Evolutionary conservation across 2,329 filamentous ascomycete species (phyloP).

Genomic region (Colletotrichum camelliae): DNA sequence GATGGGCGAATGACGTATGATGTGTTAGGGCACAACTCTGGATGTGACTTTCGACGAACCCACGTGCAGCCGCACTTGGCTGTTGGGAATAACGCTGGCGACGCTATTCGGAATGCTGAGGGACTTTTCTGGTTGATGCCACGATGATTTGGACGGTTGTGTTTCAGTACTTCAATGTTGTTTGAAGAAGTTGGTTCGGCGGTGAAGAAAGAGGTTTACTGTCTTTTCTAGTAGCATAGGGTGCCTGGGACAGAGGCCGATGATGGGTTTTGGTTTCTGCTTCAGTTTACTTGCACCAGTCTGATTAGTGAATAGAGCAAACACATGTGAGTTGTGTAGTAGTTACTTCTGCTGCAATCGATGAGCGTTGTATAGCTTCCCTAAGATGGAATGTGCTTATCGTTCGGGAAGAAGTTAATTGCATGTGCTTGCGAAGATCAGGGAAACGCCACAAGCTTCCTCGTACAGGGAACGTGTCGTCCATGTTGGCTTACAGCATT

Average conservation of each 20-base stretch:
- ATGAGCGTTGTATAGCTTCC: not conserved
- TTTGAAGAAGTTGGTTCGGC: accelerated
- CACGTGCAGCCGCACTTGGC: not conserved
- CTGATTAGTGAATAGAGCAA: not conserved
- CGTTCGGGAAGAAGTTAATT: not conserved
- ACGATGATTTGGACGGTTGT: not conserved
- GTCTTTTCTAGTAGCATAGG: not conserved
- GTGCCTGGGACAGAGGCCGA: not conserved
- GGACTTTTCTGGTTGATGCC: not conserved
- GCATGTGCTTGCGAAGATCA: not conserved
- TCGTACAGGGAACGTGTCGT: not conserved
- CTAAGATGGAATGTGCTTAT: not conserved
- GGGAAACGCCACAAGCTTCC: too few species aligned
- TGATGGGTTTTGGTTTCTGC: not conserved
- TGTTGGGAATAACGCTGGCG: not conserved
- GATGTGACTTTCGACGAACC: not conserved
- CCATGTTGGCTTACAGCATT: not conserved
- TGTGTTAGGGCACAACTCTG: not conserved
- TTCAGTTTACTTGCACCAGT: not conserved
- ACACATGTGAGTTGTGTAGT: not conserved
- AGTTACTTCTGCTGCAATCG: not conserved
- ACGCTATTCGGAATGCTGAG: not conserved
- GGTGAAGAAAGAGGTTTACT: not conserved
- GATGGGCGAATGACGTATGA: not conserved
- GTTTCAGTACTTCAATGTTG: not conserved